Conservation (phyloP, 140 eudicot species). For the Oenanthe javanica region DNA sequence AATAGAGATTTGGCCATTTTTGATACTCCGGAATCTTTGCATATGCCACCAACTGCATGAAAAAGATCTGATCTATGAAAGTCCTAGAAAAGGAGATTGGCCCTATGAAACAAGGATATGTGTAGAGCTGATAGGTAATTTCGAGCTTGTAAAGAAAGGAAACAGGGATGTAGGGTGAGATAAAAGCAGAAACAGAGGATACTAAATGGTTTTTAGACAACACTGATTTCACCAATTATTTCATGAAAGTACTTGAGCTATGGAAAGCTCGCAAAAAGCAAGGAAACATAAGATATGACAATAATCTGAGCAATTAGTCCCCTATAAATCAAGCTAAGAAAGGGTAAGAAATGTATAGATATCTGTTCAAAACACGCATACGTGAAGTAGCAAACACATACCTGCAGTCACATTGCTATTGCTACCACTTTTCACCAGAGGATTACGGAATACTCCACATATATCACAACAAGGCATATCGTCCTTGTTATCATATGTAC, state of each 20-base stretch:
- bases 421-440: constrained; percentile 43
- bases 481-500: constrained; percentile 88
- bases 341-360: background rate
- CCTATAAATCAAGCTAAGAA: background rate
- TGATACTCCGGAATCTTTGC: constrained; percentile 72
- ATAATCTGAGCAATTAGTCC: background rate
- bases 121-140: constrained; percentile 2
- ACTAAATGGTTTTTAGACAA: background rate
- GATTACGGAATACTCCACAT: constrained; percentile 87
- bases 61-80: constrained; percentile 66
- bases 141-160: background rate
- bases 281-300: background rate
- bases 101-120: constrained; percentile 16
- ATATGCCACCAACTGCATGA: constrained; percentile 73
- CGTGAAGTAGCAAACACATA: constrained; percentile 19
- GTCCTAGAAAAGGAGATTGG: constrained; percentile 14
- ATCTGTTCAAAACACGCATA: background rate
- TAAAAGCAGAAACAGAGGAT: background rate
- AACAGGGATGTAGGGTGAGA: background rate
- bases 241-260: background rate
- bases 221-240: background rate
- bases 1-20: constrained; percentile 85
- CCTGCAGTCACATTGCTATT: constrained; percentile 42
- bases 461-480: constrained; percentile 78
- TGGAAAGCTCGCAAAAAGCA: background rate